Percentiles rank a stretch among this genome's conserved stretches.
Evolutionary conservation across 768 basidiomycete genomes (phyloP).

Genomic region (Trametes sanguinea): DNA sequence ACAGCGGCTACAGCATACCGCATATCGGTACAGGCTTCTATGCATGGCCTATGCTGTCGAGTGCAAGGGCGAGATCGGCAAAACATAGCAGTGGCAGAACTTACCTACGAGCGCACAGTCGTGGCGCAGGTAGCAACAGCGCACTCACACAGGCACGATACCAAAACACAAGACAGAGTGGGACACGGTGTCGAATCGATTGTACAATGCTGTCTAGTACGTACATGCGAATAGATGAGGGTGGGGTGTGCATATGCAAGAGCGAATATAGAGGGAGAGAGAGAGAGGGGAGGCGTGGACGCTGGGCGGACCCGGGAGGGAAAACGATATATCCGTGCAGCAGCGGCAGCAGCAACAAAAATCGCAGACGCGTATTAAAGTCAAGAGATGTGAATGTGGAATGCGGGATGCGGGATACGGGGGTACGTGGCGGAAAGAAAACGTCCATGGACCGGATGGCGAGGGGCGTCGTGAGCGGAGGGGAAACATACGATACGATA

Average conservation of each 20-base stretch:
- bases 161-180: neutral
- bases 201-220: neutral
- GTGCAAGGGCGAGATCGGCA: no score
- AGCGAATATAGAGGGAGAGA: neutral
- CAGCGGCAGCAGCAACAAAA: neutral
- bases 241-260: neutral
- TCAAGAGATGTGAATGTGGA: neutral
- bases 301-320: neutral
- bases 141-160: no score
- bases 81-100: no score
- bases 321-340: neutral
- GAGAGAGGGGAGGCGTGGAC: neutral
- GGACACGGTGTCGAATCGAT: neutral
- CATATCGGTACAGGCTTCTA: no score
- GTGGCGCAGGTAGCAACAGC: no score
- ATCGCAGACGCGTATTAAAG: neutral
- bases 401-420: no score
- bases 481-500: neutral
- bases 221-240: neutral
- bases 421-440: no score
- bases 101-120: no score
- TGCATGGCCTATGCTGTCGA: no score
- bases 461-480: neutral
- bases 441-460: neutral
- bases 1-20: no score